phyloP scores from a whole-genome alignment of 2,329 filamentous ascomycete genomes.

The Rutstroemia sp. region DNA sequence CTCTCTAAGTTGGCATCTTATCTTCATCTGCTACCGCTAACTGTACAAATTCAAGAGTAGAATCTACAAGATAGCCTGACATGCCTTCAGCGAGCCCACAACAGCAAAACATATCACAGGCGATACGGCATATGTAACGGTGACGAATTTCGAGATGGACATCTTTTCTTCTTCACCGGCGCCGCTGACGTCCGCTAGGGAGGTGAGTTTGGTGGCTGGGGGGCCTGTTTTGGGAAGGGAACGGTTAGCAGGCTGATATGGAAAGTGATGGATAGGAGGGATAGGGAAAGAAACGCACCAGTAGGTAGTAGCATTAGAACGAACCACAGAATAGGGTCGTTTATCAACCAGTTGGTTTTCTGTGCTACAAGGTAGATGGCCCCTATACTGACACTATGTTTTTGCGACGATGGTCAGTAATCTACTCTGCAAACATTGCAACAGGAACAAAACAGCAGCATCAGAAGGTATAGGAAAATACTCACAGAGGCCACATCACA shows the following conservation, averaged over 20 bases:
- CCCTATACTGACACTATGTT: conserved; percentile 38
- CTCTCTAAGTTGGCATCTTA: too few species aligned
- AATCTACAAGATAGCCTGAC: conserved; percentile 19
- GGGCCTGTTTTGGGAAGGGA: conserved; percentile 27
- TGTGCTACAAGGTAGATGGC: conserved; percentile 47
- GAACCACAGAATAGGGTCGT: conserved; percentile 61
- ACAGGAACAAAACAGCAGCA: too few species aligned
- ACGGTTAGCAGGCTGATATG: not conserved
- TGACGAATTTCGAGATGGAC: conserved; percentile 38
- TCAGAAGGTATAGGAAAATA: too few species aligned
- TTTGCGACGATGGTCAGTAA: too few species aligned
- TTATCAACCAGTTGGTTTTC: conserved; percentile 41
- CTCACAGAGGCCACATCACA: conserved; percentile 47
- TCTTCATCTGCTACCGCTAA: too few species aligned
- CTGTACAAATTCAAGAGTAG: too few species aligned
- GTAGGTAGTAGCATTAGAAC: conserved; percentile 42
- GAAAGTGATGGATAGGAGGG: not conserved
- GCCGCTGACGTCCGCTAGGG: conserved; percentile 37
- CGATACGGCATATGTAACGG: conserved; percentile 33
- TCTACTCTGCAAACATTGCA: too few species aligned
- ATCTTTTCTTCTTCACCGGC: conserved; percentile 34
- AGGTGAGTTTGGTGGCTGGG: conserved; percentile 40
- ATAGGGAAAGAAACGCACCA: not conserved
- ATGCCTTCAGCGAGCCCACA: conserved; percentile 30
- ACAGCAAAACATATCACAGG: conserved; percentile 33